Conservation (phyloP, 2,329 filamentous ascomycete species). For the Pestalotiopsis sp. region DNA sequence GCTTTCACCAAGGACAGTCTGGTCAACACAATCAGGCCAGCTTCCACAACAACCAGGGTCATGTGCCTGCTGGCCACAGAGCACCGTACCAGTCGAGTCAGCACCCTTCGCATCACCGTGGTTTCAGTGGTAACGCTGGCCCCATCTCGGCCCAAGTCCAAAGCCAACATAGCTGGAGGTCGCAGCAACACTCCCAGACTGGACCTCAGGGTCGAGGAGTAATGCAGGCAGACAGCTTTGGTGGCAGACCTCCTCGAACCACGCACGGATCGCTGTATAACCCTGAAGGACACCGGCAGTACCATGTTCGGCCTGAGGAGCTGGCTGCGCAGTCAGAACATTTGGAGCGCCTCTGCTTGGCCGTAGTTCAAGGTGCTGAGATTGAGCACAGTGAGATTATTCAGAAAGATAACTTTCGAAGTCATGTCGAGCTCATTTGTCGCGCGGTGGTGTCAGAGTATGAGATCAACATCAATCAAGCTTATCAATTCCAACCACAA, state of each 20-base stretch:
- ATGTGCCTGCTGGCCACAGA: neutral
- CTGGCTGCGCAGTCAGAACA: slow-evolving; percentile 49
- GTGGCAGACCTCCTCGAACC: slow-evolving; percentile 23
- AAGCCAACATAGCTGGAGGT: slow-evolving; percentile 25
- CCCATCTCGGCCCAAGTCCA: slow-evolving; percentile 13
- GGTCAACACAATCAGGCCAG: slow-evolving; percentile 27
- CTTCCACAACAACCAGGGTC: slow-evolving; percentile 15
- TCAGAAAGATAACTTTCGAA: slow-evolving; percentile 73
- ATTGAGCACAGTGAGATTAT: slow-evolving; percentile 66
- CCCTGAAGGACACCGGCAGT: slow-evolving; percentile 30
- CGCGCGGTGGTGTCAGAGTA: slow-evolving; percentile 58
- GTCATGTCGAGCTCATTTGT: slow-evolving; percentile 66
- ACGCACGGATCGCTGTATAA: slow-evolving; percentile 34
- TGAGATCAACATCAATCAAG: slow-evolving; percentile 46
- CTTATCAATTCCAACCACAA: slow-evolving; percentile 50
- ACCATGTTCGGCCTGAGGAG: slow-evolving; percentile 43
- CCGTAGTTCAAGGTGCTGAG: slow-evolving; percentile 60
- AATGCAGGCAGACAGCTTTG: slow-evolving; percentile 28
- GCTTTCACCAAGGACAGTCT: slow-evolving; percentile 19
- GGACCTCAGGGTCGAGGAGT: slow-evolving; percentile 20
- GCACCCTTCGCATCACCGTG: slow-evolving; percentile 20
- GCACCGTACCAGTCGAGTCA: slow-evolving; percentile 7
- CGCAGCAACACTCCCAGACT: slow-evolving; percentile 22
- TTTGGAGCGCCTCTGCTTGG: slow-evolving; percentile 51
- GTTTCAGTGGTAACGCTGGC: slow-evolving; percentile 19